Evolutionary conservation across 805 yeast species (phyloP).

Genomic region (Pichia eremophila): DNA sequence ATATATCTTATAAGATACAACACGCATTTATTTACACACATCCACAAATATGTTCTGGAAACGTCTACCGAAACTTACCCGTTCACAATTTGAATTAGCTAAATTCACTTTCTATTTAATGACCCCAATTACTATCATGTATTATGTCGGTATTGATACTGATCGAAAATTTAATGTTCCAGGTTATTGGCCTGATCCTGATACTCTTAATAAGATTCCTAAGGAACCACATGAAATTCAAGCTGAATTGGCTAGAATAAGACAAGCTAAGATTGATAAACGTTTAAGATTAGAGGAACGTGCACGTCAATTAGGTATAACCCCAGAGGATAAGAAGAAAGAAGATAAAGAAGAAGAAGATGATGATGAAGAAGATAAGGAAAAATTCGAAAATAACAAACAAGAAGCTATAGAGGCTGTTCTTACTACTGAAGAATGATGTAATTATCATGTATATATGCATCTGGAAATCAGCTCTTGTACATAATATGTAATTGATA

Average conservation of each 20-base stretch:
- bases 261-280: conserved; percentile 64
- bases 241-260: conserved; percentile 83
- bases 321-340: conserved; percentile 27
- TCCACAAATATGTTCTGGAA: conserved; percentile 1
- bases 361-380: background rate
- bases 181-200: conserved; percentile 97
- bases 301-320: conserved; percentile 61
- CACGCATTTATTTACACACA: background rate
- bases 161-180: conserved; percentile 83
- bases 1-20: too few relatives aligned
- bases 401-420: conserved; percentile 6
- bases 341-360: conserved; percentile 3
- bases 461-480: too few relatives aligned
- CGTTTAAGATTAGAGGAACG: conserved; percentile 63
- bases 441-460: too few relatives aligned
- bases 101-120: conserved; percentile 77
- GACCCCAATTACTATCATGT: conserved; percentile 87
- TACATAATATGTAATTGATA: too few relatives aligned
- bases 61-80: conserved; percentile 25
- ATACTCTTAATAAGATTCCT: conserved; percentile 81
- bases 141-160: conserved; percentile 84
- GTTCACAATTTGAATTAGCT: conserved; percentile 46
- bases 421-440: conserved; percentile 7
- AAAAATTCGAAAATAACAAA: background rate
- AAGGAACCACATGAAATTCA: conserved; percentile 88